A percentile compares a stretch with the other conserved stretches of the same genome.
phyloP scores from a whole-genome alignment of 2,329 filamentous ascomycete species.

The Pseudogymnoascus sp. region DNA sequence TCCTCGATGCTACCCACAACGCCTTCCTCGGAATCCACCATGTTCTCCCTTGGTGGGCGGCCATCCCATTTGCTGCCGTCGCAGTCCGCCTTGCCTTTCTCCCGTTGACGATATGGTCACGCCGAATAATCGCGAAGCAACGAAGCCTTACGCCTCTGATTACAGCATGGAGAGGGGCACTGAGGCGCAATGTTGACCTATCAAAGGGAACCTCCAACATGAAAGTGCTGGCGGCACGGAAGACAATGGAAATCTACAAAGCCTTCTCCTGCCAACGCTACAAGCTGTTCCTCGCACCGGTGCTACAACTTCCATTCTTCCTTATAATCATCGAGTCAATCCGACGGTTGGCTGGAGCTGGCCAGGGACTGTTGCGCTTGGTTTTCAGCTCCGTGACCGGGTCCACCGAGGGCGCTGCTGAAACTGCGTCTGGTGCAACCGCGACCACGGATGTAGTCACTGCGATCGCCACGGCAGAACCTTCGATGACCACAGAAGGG shows the following conservation, averaged over 20 bases:
- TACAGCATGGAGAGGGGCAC: constrained; percentile 28
- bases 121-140: constrained; percentile 34
- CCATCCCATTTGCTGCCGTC: constrained; percentile 48
- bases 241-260: constrained; percentile 27
- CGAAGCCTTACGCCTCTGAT: constrained; percentile 36
- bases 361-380: constrained; percentile 34
- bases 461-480: constrained; percentile 33
- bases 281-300: constrained; percentile 26
- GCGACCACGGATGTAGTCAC: constrained; percentile 17
- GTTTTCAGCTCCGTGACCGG: constrained; percentile 17
- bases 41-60: constrained; percentile 44
- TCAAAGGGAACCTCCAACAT: constrained; percentile 21
- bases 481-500: constrained; percentile 47
- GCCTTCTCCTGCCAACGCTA: constrained; percentile 30
- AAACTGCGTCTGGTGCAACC: constrained; percentile 2
- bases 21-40: constrained; percentile 44
- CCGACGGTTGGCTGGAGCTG: constrained; percentile 38
- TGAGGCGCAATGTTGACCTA: constrained; percentile 18
- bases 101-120: constrained; percentile 38
- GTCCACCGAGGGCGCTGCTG: not conserved
- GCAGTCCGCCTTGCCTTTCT: constrained; percentile 40
- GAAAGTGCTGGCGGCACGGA: constrained; percentile 11
- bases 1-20: constrained; percentile 37
- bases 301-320: constrained; percentile 40
- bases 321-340: constrained; percentile 40